A percentile compares a stretch with the other conserved stretches of the same genome.
These are phyloP conservation scores for Carex parvula DNA, from an alignment of 176 grass and related monocot genomes.

Conservation along the genomic window DNA sequence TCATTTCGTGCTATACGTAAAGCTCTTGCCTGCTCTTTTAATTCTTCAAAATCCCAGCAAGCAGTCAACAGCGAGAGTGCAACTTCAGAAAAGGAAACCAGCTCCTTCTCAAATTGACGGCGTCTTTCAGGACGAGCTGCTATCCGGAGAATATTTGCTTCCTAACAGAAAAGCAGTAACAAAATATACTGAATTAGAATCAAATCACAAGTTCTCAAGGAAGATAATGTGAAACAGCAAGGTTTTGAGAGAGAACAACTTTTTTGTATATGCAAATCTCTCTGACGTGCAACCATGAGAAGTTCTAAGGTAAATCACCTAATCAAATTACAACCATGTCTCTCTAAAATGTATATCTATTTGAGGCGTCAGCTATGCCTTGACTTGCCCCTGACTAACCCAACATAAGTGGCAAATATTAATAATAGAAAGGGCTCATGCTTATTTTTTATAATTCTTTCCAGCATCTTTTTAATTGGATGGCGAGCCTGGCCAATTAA, in stretches of 20 bases:
- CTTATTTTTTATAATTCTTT: background rate
- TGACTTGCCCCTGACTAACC: background rate
- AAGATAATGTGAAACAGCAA: constrained; percentile 7
- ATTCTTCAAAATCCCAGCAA: constrained; percentile 81
- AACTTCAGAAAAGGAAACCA: constrained; percentile 73
- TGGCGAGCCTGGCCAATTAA: background rate
- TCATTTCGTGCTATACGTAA: background rate
- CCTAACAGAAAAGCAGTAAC: constrained; percentile 38
- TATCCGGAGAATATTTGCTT: constrained; percentile 83
- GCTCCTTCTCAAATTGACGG: constrained; percentile 87
- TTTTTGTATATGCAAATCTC: no score
- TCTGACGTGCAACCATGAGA: background rate
- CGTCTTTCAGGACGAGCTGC: constrained; percentile 89
- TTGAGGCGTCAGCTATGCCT: background rate
- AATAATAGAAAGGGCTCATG: background rate
- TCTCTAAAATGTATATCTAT: background rate
- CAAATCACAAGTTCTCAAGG: constrained; percentile 24
- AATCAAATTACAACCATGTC: background rate
- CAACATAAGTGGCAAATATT: background rate
- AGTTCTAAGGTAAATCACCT: background rate
- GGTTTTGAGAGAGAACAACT: background rate
- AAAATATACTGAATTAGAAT: background rate
- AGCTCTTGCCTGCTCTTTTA: constrained; percentile 74
- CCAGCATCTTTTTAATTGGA: background rate
- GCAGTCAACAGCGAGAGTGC: constrained; percentile 74